phyloP scores from a whole-genome alignment of 1,139 yeast species.

The Hyphopichia fennica region DNA sequence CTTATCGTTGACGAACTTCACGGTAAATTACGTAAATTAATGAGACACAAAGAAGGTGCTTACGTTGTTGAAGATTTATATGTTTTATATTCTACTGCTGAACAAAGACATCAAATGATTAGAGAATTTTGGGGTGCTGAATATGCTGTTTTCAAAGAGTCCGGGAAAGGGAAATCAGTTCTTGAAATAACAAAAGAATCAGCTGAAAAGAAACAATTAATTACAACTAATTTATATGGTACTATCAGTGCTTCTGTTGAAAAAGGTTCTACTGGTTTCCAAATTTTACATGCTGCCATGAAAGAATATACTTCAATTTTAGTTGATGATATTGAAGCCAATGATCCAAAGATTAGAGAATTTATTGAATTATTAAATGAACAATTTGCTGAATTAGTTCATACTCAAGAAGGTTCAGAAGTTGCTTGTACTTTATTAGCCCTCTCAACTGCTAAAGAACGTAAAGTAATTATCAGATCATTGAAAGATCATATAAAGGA shows the following conservation, averaged over 20 bases:
- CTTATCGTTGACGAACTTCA: constrained; percentile 80
- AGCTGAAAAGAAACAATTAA: constrained; percentile 79
- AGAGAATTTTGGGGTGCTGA: constrained; percentile 98
- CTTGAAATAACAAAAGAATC: constrained; percentile 66
- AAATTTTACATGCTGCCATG: constrained; percentile 95
- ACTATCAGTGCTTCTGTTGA: constrained; percentile 90
- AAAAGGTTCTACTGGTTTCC: constrained; percentile 96
- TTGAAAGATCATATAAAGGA: constrained; percentile 74
- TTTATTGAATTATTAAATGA: constrained; percentile 82
- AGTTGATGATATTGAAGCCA: constrained; percentile 41
- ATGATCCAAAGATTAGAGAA: constrained; percentile 69
- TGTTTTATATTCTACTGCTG: constrained; percentile 79
- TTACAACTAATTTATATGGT: constrained; percentile 74
- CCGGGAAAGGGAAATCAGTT: constrained; percentile 63
- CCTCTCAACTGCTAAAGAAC: constrained; percentile 87
- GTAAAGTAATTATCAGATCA: constrained; percentile 72
- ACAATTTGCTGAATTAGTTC: constrained; percentile 92
- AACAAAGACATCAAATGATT: constrained; percentile 86
- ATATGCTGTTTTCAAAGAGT: constrained; percentile 84
- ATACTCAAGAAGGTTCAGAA: constrained; percentile 90
- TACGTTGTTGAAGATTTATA: constrained; percentile 93
- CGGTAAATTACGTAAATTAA: constrained; percentile 84
- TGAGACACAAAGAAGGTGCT: constrained; percentile 99
- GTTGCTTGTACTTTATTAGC: constrained; percentile 84
- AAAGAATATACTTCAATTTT: constrained; percentile 78